These are phyloP conservation scores for Mycena galopus DNA, from an alignment of 768 basidiomycete genomes.

Conservation along the genomic window DNA sequence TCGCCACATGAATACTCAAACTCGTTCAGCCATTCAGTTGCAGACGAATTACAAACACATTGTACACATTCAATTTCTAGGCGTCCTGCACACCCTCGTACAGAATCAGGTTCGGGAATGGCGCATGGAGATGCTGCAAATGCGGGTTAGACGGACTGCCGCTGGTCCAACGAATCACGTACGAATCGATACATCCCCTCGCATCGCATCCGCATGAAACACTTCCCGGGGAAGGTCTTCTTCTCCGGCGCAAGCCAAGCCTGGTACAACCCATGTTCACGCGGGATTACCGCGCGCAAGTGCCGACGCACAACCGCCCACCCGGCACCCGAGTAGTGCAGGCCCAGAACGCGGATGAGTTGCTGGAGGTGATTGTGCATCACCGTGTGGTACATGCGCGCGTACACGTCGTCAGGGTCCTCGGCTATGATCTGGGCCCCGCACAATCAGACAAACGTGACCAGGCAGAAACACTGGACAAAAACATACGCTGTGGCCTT, in stretches of 20 bases:
- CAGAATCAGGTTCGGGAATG: constrained; percentile 68
- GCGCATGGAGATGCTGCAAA: constrained; percentile 64
- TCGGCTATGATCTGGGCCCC: constrained; percentile 56
- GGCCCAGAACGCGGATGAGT: constrained; percentile 66
- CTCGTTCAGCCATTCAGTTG: background rate
- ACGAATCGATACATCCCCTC: constrained; percentile 68
- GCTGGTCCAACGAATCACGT: constrained; percentile 42
- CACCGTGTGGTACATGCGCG: constrained; percentile 68
- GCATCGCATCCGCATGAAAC: constrained; percentile 71
- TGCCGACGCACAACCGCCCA: constrained; percentile 65
- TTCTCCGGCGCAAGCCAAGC: constrained; percentile 65
- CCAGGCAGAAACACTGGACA: background rate
- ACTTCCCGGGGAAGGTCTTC: constrained; percentile 65
- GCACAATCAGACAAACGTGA: background rate
- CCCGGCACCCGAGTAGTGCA: constrained; percentile 69
- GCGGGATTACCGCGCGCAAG: constrained; percentile 58
- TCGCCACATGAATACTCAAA: constrained; percentile 4
- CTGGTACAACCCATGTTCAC: constrained; percentile 59
- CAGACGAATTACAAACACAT: background rate
- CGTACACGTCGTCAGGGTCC: constrained; percentile 68
- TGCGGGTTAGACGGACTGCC: background rate
- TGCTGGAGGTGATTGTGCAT: constrained; percentile 73
- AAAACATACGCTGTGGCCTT: constrained; percentile 54
- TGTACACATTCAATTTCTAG: constrained; percentile 13
- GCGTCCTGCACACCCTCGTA: constrained; percentile 55